Evolutionary conservation across 2,329 filamentous ascomycete genomes (phyloP).

Genomic region (Aspergillus tamarii): DNA sequence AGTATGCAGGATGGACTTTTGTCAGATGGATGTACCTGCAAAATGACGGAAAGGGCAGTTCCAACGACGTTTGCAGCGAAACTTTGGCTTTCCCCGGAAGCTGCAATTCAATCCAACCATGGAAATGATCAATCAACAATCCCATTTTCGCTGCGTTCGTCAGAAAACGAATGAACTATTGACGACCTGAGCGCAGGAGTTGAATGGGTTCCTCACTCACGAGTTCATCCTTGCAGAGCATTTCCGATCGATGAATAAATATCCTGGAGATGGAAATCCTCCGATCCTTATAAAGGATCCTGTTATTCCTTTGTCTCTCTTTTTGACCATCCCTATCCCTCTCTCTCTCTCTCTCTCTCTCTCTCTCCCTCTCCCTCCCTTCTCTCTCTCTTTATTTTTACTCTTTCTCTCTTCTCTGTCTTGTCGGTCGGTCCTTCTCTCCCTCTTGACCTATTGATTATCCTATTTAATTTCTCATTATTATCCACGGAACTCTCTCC

Average conservation of each 20-base stretch:
- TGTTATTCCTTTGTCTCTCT: background rate
- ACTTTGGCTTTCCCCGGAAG: background rate
- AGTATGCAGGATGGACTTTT: too few species aligned
- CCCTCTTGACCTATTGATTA: too few species aligned
- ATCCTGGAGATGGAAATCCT: slow-evolving; percentile 1
- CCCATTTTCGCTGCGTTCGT: slow-evolving; percentile 3
- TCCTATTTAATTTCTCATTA: too few species aligned
- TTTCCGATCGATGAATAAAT: background rate
- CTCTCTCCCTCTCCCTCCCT: too few species aligned
- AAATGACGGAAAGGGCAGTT: background rate
- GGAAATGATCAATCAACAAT: slow-evolving; percentile 1
- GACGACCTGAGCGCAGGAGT: background rate
- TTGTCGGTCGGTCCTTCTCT: background rate
- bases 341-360: background rate
- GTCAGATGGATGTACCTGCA: background rate
- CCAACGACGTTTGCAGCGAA: background rate
- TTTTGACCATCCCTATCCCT: background rate
- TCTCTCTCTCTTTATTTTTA: background rate
- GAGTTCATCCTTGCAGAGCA: slow-evolving; percentile 4
- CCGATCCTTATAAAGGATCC: slow-evolving; percentile 6
- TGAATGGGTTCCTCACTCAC: background rate
- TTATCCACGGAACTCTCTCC: background rate
- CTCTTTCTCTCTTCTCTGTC: too few species aligned
- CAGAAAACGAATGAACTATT: background rate
- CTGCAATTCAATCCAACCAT: background rate